Conservation (phyloP, 371 early-diverging fungal species). For the Capillidium heterosporum region DNA sequence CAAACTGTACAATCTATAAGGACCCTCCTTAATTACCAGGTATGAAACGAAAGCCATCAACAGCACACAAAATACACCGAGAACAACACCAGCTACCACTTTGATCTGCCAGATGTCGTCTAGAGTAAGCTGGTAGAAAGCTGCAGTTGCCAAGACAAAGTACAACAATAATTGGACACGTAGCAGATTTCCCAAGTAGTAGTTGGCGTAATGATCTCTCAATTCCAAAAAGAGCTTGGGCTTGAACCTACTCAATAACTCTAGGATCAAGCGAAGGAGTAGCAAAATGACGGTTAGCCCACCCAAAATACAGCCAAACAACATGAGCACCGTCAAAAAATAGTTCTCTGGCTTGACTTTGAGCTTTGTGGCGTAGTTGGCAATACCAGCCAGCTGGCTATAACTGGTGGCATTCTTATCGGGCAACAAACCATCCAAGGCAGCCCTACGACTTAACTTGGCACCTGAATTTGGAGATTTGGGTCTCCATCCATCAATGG, state of each 20-base stretch:
- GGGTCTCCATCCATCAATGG: neutral
- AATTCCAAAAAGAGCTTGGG: constrained; percentile 10
- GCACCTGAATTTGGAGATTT: neutral
- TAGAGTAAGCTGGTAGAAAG: constrained; percentile 15
- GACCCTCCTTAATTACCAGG: constrained; percentile 11
- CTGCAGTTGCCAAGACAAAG: constrained; percentile 14
- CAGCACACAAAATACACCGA: constrained; percentile 8
- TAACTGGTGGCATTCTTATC: neutral
- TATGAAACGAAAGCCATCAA: constrained; percentile 1
- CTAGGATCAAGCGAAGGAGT: neutral
- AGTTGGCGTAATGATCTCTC: constrained; percentile 10
- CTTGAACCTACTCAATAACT: neutral
- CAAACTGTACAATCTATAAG: constrained; percentile 14
- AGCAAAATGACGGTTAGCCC: neutral
- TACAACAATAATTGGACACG: constrained; percentile 12
- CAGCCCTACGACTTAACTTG: neutral
- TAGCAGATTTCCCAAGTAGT: constrained; percentile 13
- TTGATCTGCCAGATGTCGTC: constrained; percentile 11
- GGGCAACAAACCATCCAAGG: neutral
- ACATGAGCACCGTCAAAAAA: constrained; percentile 2
- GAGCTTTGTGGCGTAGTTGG: neutral
- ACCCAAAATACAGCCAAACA: constrained; percentile 1
- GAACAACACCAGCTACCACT: constrained; percentile 10
- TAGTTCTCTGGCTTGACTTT: neutral
- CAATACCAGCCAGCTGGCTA: neutral